These are phyloP conservation scores for Stachybotrys chlorohalonatus DNA, from an alignment of 2,329 filamentous ascomycete species.

Conservation along the genomic window DNA sequence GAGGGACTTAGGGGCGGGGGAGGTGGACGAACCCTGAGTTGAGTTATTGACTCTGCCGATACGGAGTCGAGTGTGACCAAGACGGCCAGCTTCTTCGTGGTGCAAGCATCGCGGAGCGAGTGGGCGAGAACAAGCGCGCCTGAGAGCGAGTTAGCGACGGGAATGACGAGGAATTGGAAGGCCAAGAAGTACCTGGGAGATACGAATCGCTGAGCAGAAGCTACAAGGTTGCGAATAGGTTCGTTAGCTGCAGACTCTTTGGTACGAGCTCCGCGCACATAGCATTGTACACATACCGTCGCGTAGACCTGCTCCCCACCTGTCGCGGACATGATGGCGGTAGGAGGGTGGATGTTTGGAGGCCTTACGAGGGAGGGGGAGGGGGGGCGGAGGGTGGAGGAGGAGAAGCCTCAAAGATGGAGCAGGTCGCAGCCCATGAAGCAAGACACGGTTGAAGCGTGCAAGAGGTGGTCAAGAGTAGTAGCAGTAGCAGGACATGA, in stretches of 20 bases:
- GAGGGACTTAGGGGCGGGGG: constrained; percentile 77
- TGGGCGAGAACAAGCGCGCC: constrained; percentile 90
- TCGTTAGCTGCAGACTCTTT: background rate
- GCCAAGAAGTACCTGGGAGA: constrained; percentile 59
- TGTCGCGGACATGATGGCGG: constrained; percentile 24
- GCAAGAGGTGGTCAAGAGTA: background rate
- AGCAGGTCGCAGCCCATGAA: constrained; percentile 7
- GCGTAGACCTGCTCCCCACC: constrained; percentile 44
- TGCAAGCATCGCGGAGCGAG: constrained; percentile 84
- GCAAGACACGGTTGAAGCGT: background rate
- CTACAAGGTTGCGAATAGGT: constrained; percentile 34
- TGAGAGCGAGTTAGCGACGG: constrained; percentile 23
- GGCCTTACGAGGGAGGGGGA: background rate
- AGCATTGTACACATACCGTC: constrained; percentile 35
- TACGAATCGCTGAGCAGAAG: constrained; percentile 89
- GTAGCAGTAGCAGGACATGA: background rate
- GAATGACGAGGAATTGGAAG: background rate
- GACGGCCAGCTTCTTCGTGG: constrained; percentile 66
- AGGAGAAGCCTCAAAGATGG: background rate
- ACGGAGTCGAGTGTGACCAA: constrained; percentile 76
- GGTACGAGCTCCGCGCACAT: background rate
- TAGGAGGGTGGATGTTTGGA: background rate
- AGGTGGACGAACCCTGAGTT: constrained; percentile 59
- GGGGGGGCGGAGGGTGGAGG: background rate
- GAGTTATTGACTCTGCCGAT: constrained; percentile 62